Evolutionary conservation across 2,329 filamentous ascomycete genomes (phyloP).

Genomic region (Diaporthe sp.): DNA sequence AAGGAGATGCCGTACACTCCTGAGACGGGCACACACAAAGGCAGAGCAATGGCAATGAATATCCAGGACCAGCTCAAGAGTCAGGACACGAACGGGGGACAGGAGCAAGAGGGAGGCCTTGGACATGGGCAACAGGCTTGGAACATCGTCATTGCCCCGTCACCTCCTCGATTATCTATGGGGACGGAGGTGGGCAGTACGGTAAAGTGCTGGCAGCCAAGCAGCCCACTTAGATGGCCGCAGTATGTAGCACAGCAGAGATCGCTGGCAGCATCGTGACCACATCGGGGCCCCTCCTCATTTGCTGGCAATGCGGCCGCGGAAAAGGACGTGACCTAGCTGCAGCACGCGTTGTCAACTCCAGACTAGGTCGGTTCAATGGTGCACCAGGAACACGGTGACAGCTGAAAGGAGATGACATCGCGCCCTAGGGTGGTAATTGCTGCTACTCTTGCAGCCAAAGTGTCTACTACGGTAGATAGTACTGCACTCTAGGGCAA

Average conservation of each 20-base stretch:
- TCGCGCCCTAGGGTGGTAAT: neutral
- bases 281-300: constrained; percentile 15
- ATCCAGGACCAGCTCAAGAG: neutral
- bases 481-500: neutral
- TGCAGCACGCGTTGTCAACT: neutral
- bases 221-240: neutral
- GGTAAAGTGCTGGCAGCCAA: constrained; percentile 15
- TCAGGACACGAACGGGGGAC: neutral
- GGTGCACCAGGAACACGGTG: constrained; percentile 1
- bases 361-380: neutral
- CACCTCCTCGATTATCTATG: constrained; percentile 1
- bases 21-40: constrained; percentile 7
- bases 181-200: neutral
- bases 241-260: constrained; percentile 11
- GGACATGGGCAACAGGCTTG: neutral
- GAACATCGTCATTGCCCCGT: constrained; percentile 9
- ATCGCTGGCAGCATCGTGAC: constrained; percentile 25
- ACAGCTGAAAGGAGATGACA: constrained; percentile 12
- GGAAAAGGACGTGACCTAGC: neutral
- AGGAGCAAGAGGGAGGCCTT: neutral
- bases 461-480: neutral
- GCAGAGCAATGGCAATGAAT: neutral
- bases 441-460: neutral
- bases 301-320: constrained; percentile 25
- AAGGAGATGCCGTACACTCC: neutral